A percentile compares a stretch with the other conserved stretches of the same genome.
Conservation (phyloP, 2,329 filamentous ascomycete genomes). For the Cadophora luteo-olivacea region DNA sequence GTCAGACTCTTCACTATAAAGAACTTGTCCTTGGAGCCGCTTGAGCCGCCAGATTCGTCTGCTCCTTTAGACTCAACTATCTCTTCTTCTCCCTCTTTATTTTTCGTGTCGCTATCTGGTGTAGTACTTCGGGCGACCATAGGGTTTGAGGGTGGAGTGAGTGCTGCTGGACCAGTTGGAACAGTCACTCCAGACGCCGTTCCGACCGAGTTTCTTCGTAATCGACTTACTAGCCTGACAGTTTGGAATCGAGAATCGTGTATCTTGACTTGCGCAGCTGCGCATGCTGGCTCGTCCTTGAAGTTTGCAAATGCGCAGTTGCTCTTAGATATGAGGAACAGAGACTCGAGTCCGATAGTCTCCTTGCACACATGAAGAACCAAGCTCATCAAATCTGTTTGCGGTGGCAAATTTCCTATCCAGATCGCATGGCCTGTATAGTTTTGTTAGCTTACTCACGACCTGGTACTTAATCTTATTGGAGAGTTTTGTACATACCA, state of each 20-base stretch:
- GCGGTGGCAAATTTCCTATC: constrained; percentile 92
- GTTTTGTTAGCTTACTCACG: constrained; percentile 45
- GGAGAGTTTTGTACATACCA: constrained; percentile 52
- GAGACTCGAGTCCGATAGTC: constrained; percentile 76
- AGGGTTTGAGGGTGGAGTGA: constrained; percentile 37
- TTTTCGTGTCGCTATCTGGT: constrained; percentile 46
- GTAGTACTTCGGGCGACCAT: constrained; percentile 35
- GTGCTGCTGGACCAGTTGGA: constrained; percentile 43
- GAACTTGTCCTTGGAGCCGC: constrained; percentile 69
- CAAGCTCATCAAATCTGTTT: constrained; percentile 80
- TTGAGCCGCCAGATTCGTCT: constrained; percentile 15
- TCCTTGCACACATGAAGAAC: constrained; percentile 90
- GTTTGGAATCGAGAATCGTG: constrained; percentile 91
- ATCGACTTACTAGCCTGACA: constrained; percentile 82
- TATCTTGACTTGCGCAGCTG: constrained; percentile 79
- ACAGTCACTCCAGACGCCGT: constrained; percentile 40
- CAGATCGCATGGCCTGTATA: constrained; percentile 87
- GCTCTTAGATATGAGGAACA: constrained; percentile 95
- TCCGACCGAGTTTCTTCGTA: constrained; percentile 64
- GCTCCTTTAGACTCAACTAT: constrained; percentile 20
- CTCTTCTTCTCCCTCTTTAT: constrained; percentile 25
- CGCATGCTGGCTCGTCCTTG: constrained; percentile 77
- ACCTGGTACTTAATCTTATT: no score
- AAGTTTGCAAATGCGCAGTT: constrained; percentile 98
- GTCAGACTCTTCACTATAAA: constrained; percentile 95